These are phyloP conservation scores for Leccinum griseonigrum DNA, from an alignment of 1,284 basidiomycete genomes.

Conservation along the genomic window DNA sequence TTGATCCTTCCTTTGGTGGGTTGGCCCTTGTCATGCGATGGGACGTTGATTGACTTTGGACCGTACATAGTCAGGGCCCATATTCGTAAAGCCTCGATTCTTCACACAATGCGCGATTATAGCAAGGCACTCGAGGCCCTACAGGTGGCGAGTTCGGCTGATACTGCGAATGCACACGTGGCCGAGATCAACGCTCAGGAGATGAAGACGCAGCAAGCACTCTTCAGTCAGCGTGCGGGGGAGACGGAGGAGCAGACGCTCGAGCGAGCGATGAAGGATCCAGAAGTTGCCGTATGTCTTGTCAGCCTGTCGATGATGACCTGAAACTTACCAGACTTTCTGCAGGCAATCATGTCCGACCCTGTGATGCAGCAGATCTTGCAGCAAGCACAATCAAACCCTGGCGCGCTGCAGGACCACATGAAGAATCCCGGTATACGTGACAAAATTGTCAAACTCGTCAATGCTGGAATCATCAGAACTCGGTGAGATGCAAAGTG, in stretches of 20 bases:
- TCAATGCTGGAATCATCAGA: constrained; percentile 91
- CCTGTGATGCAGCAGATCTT: constrained; percentile 93
- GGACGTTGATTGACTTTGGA: constrained; percentile 1
- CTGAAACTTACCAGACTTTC: constrained; percentile 9
- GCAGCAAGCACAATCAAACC: constrained; percentile 91
- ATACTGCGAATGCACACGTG: constrained; percentile 76
- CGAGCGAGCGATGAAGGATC: constrained; percentile 94
- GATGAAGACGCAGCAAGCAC: constrained; percentile 77
- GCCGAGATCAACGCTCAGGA: constrained; percentile 81
- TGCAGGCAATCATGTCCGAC: constrained; percentile 78
- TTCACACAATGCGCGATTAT: constrained; percentile 91
- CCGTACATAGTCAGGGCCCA: constrained; percentile 81
- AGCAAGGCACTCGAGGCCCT: constrained; percentile 82
- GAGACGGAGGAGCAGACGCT: constrained; percentile 95
- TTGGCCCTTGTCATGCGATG: constrained; percentile 4
- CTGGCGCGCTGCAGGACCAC: constrained; percentile 90
- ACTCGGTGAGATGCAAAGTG: constrained; percentile 48
- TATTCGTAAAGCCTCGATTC: constrained; percentile 89
- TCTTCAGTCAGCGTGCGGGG: constrained; percentile 77
- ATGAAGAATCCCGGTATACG: constrained; percentile 92
- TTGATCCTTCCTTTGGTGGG: constrained; percentile 82
- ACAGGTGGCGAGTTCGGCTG: constrained; percentile 73
- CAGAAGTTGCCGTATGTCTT: constrained; percentile 83
- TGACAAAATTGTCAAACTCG: constrained; percentile 87
- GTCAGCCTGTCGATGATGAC: background rate